Conservation (phyloP, 2,329 filamentous ascomycete species). For the Fusarium sp. region DNA sequence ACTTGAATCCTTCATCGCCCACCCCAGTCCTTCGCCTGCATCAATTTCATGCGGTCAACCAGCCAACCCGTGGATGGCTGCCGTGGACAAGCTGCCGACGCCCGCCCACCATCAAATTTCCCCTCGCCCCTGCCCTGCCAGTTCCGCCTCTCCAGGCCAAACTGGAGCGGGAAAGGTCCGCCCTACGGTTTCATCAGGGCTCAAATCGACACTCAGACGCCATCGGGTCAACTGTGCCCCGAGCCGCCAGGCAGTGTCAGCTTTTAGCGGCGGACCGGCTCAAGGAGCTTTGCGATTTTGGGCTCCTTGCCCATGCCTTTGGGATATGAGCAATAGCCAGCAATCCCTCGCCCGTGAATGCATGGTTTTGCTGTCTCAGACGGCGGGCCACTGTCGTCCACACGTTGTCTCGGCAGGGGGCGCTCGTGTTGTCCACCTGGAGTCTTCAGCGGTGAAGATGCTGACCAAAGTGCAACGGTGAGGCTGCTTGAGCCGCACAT, state of each 20-base stretch:
- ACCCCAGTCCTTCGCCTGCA: neutral
- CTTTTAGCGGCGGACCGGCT: slow-evolving; percentile 22
- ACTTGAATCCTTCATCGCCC: neutral
- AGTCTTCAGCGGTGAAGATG: slow-evolving; percentile 26
- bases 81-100: neutral
- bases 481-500: slow-evolving; percentile 2
- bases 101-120: neutral
- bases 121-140: neutral
- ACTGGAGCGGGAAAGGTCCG: neutral
- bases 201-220: neutral
- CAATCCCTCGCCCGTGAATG: neutral
- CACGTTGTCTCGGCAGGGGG: slow-evolving; percentile 8
- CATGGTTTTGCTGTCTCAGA: slow-evolving; percentile 3
- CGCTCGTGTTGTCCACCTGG: neutral
- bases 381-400: neutral
- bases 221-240: slow-evolving; percentile 11
- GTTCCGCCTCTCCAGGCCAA: neutral
- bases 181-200: neutral
- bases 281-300: slow-evolving; percentile 5
- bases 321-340: slow-evolving; percentile 7
- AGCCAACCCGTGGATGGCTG: neutral
- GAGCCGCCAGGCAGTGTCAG: slow-evolving; percentile 18
- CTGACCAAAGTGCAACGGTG: neutral
- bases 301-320: slow-evolving; percentile 4
- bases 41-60: slow-evolving; percentile 1